phyloP scores from a whole-genome alignment of 805 yeast genomes.

The Nakazawaea wickerhamii region DNA sequence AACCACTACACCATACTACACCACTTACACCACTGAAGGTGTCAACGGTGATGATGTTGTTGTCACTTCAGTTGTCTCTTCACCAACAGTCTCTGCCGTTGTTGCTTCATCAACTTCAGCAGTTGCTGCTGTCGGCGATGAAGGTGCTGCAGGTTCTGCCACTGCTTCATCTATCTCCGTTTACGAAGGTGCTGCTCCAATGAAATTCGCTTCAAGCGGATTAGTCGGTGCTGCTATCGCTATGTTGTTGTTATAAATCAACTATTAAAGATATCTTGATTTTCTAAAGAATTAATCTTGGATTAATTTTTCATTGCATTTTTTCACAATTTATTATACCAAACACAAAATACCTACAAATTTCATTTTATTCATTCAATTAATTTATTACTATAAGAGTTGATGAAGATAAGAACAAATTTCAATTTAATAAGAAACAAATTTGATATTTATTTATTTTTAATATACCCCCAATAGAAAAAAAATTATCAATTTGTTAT shows the following conservation, averaged over 20 bases:
- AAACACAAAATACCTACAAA: background rate
- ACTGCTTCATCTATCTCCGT: conserved; percentile 9
- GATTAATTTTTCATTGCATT: background rate
- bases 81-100: conserved; percentile 3
- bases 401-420: no score
- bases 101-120: conserved; percentile 3
- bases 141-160: conserved; percentile 1
- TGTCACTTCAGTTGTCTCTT: conserved; percentile 12
- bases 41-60: conserved; percentile 12
- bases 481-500: no score
- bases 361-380: background rate
- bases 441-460: no score
- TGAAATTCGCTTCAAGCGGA: conserved; percentile 6
- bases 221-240: conserved; percentile 13
- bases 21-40: conserved; percentile 12
- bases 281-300: background rate
- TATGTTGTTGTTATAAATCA: conserved; percentile 10
- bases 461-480: background rate
- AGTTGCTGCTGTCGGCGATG: background rate
- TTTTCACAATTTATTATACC: no score
- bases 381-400: no score
- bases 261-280: background rate
- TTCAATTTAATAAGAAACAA: no score
- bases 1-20: conserved; percentile 4
- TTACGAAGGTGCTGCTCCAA: conserved; percentile 9